Percentiles rank a stretch among this genome's conserved stretches.
Evolutionary conservation across 2,329 filamentous ascomycete genomes (phyloP).

Genomic region (Teratosphaeria viscida): DNA sequence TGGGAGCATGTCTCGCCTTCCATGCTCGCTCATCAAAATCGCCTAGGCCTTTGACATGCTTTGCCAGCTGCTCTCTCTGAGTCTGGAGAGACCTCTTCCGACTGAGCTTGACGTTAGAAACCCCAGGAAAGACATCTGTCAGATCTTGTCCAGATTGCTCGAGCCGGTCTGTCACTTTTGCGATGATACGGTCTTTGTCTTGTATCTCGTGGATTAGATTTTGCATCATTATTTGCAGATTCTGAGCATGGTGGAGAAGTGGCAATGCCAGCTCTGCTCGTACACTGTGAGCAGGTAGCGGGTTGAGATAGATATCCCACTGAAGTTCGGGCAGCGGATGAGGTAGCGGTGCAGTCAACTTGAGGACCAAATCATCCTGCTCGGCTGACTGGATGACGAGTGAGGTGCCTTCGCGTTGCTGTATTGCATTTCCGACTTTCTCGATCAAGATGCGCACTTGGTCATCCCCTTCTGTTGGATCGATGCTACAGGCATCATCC

Average conservation of each 20-base stretch:
- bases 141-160: constrained; percentile 47
- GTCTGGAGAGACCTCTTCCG: constrained; percentile 28
- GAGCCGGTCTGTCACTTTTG: constrained; percentile 48
- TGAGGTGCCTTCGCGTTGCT: constrained; percentile 27
- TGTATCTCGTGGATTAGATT: constrained; percentile 40
- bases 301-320: constrained; percentile 54
- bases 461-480: constrained; percentile 57
- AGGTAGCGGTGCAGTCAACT: constrained; percentile 51
- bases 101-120: constrained; percentile 35
- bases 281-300: constrained; percentile 30
- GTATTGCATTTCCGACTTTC: constrained; percentile 46
- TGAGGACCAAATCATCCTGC: constrained; percentile 34
- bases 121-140: constrained; percentile 46
- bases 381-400: constrained; percentile 19
- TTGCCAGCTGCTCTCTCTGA: constrained; percentile 42
- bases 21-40: constrained; percentile 43
- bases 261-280: constrained; percentile 44
- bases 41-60: constrained; percentile 44
- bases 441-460: constrained; percentile 59
- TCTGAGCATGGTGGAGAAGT: constrained; percentile 39
- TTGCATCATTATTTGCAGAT: constrained; percentile 37
- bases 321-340: constrained; percentile 50
- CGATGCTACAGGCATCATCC: constrained; percentile 57
- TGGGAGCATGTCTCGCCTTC: constrained; percentile 3
- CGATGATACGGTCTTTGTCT: constrained; percentile 50